Evolutionary conservation across 805 yeast genomes (phyloP).

Genomic region (Lachancea nothofagi): DNA sequence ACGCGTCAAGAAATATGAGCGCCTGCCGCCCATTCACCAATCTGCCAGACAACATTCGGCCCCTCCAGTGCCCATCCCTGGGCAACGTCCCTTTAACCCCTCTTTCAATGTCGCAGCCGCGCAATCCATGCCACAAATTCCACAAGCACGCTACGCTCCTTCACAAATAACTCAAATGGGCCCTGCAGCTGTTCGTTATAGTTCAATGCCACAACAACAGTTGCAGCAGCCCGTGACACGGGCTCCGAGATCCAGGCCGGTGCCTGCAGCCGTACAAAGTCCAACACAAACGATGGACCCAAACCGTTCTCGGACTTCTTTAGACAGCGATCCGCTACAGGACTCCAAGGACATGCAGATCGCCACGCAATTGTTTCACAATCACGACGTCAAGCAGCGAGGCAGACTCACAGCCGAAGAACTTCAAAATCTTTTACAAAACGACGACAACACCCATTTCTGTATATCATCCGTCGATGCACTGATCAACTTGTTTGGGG

Average conservation of each 20-base stretch:
- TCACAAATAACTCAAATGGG: conserved; percentile 5
- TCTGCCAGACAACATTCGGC: conserved; percentile 2
- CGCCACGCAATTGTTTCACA: conserved; percentile 29
- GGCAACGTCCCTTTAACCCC: conserved; percentile 14
- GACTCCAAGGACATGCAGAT: conserved; percentile 25
- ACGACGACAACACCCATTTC: conserved; percentile 32
- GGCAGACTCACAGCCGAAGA: conserved; percentile 33
- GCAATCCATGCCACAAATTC: conserved; percentile 4
- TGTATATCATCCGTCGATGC: conserved; percentile 34
- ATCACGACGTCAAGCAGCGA: conserved; percentile 28
- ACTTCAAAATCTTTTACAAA: conserved; percentile 31
- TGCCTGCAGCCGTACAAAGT: background rate
- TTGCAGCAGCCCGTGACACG: conserved; percentile 4
- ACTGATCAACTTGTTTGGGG: conserved; percentile 33
- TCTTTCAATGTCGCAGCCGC: conserved; percentile 18
- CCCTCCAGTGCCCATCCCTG: conserved; percentile 1
- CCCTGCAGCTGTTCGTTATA: background rate
- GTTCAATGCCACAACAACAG: conserved; percentile 2
- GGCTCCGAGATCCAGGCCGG: background rate
- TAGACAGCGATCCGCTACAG: conserved; percentile 9
- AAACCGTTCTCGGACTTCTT: conserved; percentile 1
- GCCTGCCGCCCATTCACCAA: conserved; percentile 4
- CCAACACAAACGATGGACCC: background rate
- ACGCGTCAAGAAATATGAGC: conserved; percentile 21
- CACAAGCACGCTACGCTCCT: background rate